Evolutionary conservation across 371 early-diverging fungal species (phyloP).

Genomic region (Saksenaea oblongispora): DNA sequence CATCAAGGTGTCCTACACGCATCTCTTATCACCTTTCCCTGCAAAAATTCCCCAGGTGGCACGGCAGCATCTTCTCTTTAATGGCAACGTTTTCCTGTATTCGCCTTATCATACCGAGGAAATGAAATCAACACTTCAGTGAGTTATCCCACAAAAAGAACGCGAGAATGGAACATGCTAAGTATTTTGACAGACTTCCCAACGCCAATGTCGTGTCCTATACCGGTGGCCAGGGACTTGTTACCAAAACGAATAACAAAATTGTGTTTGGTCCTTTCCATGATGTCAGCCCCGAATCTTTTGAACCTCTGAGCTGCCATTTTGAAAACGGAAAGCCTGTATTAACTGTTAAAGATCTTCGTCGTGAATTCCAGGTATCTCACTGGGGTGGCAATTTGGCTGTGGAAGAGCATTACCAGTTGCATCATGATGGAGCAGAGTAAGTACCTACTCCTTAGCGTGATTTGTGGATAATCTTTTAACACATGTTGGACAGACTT

Average conservation of each 20-base stretch:
- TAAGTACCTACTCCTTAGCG: slow-evolving; percentile 33
- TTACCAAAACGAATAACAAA: slow-evolving; percentile 46
- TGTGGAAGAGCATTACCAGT: slow-evolving; percentile 82
- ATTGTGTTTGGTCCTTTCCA: slow-evolving; percentile 82
- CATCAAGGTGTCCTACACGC: slow-evolving; percentile 61
- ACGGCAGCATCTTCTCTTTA: slow-evolving; percentile 66
- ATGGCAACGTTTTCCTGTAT: slow-evolving; percentile 61
- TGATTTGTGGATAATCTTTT: background rate
- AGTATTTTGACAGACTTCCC: slow-evolving; percentile 25
- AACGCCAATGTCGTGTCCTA: slow-evolving; percentile 43
- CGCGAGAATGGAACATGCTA: background rate
- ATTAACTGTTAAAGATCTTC: slow-evolving; percentile 63
- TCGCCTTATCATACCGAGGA: slow-evolving; percentile 73
- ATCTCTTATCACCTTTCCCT: slow-evolving; percentile 69
- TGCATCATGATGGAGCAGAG: slow-evolving; percentile 84
- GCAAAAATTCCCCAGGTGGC: slow-evolving; percentile 68
- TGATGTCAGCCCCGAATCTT: slow-evolving; percentile 43
- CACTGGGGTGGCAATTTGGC: slow-evolving; percentile 85
- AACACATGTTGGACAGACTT: slow-evolving; percentile 46
- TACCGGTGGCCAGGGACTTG: slow-evolving; percentile 31
- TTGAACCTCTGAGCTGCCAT: slow-evolving; percentile 53
- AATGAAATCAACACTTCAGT: slow-evolving; percentile 82
- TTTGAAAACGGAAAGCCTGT: slow-evolving; percentile 69
- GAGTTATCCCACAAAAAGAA: slow-evolving; percentile 18
- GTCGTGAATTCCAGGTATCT: slow-evolving; percentile 80